A percentile compares a stretch with the other conserved stretches of the same genome.
phyloP scores from a whole-genome alignment of 805 yeast species.

The Yarrowia osloensis region DNA sequence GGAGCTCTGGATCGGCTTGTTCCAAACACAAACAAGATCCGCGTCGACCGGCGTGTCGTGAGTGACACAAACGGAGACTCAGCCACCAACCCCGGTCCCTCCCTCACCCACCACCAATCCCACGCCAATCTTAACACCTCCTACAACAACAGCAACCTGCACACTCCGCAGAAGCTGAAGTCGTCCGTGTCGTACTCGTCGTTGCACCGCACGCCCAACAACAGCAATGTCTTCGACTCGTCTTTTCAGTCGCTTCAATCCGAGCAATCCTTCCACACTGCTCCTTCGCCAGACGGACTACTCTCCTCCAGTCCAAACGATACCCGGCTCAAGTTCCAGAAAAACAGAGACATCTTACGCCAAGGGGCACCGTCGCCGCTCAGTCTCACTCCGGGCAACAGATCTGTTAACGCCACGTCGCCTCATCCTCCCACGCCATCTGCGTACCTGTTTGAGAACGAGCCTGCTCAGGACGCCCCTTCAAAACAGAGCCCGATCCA shows the following conservation, averaged over 20 bases:
- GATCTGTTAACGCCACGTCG: background rate
- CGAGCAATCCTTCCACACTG: constrained; percentile 25
- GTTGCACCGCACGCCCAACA: constrained; percentile 12
- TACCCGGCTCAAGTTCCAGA: background rate
- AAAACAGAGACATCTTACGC: background rate
- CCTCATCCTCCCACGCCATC: constrained; percentile 24
- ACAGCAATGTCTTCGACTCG: constrained; percentile 18
- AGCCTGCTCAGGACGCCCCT: background rate
- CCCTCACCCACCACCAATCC: background rate
- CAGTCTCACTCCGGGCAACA: constrained; percentile 1
- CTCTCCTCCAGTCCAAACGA: constrained; percentile 15
- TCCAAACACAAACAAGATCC: background rate
- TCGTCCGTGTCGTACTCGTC: background rate
- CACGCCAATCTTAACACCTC: background rate
- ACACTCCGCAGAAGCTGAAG: constrained; percentile 1
- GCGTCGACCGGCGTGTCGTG: constrained; percentile 9
- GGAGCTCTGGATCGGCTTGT: constrained; percentile 13
- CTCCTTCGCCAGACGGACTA: constrained; percentile 12
- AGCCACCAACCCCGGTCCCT: background rate
- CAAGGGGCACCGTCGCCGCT: constrained; percentile 6
- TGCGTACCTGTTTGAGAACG: constrained; percentile 8
- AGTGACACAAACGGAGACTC: constrained; percentile 2
- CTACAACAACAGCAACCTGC: background rate
- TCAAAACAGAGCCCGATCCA: background rate
- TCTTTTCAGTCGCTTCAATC: constrained; percentile 5